phyloP scores from a whole-genome alignment of 2,329 filamentous ascomycete species.

The Alternaria brassicicola region DNA sequence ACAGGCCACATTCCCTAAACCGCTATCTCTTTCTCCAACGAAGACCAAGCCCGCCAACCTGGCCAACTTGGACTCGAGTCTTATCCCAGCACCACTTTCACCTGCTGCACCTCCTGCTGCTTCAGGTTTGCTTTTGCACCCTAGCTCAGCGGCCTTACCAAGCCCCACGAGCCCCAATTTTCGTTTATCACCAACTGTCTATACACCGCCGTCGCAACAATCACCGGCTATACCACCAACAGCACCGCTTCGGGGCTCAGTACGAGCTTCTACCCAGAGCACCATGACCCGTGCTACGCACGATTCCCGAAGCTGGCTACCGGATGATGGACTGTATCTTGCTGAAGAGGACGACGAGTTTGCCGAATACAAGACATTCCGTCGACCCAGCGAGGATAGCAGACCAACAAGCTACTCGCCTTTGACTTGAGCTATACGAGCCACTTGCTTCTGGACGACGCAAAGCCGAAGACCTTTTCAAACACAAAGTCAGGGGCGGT shows the following conservation, averaged over 20 bases:
- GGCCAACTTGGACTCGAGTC: constrained; percentile 1
- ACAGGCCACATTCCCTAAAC: constrained; percentile 11
- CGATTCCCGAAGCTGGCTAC: constrained; percentile 31
- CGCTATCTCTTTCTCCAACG: constrained; percentile 14
- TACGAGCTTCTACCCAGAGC: constrained; percentile 21
- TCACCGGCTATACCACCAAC: constrained; percentile 10
- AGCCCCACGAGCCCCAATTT: constrained; percentile 28
- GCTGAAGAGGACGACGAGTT: constrained; percentile 27
- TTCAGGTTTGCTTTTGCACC: constrained; percentile 21
- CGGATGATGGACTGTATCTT: constrained; percentile 32
- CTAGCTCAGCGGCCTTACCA: constrained; percentile 20
- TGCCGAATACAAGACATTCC: constrained; percentile 25
- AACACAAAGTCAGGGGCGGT: background rate
- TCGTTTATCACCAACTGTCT: constrained; percentile 29
- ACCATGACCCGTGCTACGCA: constrained; percentile 22
- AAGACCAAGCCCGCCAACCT: background rate
- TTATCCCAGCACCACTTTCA: constrained; percentile 22
- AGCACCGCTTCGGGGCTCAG: constrained; percentile 10
- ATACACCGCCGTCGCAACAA: constrained; percentile 24
- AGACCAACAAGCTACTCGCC: constrained; percentile 34
- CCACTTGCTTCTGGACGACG: background rate
- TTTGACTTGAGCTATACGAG: constrained; percentile 10
- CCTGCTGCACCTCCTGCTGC: constrained; percentile 18
- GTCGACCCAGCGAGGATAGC: constrained; percentile 17
- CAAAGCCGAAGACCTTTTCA: background rate